phyloP scores from a whole-genome alignment of 495 filamentous ascomycete genomes.

The Penicillium bialowiezense region DNA sequence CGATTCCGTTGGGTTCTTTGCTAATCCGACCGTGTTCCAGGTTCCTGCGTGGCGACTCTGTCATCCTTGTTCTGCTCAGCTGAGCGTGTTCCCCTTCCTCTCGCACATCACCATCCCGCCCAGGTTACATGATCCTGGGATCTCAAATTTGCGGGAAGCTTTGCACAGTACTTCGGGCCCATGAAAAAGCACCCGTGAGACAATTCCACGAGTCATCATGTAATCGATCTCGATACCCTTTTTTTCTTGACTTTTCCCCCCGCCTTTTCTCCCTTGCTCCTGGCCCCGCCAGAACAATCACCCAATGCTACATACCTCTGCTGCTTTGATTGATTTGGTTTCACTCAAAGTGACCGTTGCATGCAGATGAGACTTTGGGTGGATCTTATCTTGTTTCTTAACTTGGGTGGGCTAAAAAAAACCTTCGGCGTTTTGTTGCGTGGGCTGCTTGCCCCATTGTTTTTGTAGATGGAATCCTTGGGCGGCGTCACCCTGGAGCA shows the following conservation, averaged over 20 bases:
- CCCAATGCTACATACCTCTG: background rate
- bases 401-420: conserved; percentile 14
- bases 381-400: background rate
- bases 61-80: conserved; percentile 89
- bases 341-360: conserved; percentile 12
- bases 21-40: conserved; percentile 39
- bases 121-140: conserved; percentile 17
- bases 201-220: conserved; percentile 8
- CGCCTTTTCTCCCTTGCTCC: conserved; percentile 23
- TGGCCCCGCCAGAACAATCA: conserved; percentile 11
- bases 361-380: conserved; percentile 7
- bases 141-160: conserved; percentile 5
- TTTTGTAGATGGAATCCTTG: conserved; percentile 14
- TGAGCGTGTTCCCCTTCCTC: conserved; percentile 36
- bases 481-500: conserved; percentile 20
- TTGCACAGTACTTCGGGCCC: conserved; percentile 13
- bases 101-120: conserved; percentile 12
- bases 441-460: conserved; percentile 9
- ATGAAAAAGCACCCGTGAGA: background rate
- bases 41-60: conserved; percentile 91
- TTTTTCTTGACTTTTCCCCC: conserved; percentile 12
- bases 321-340: background rate
- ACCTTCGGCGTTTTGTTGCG: conserved; percentile 20
- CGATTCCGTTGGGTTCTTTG: background rate
- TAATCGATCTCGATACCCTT: conserved; percentile 31